Evolutionary conservation across 2,329 filamentous ascomycete genomes (phyloP), one percentile per base, ranked within the genome.

Genomic region (Dothideomycetes sp.): DNA sequence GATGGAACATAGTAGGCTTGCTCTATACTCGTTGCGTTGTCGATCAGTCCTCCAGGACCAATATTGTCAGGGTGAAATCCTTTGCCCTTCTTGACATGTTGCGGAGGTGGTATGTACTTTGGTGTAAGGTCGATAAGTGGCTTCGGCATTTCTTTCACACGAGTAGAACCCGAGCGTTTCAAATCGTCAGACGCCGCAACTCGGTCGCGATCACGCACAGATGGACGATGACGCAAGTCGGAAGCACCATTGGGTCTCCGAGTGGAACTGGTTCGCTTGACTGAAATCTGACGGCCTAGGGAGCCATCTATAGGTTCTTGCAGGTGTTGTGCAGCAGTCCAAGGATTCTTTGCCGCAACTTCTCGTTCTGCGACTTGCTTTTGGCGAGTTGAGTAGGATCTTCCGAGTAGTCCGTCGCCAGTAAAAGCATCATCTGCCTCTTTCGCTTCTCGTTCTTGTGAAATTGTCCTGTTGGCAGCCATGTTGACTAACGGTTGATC

Each of bases 81-180:
- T 45, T 70, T 70, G 12, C 70, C 66, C 34, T 73, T 71, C 33
- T 65, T 67, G 39, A 65, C 60, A 53, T 71, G 70, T 56, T 80
- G 69, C 13, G 79, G 79, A 5, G 78, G 70, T 46, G 82, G 78
- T 35, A 71, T 68, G 53, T 80, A 82, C 34, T 69, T 66, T 0
- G 78, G 76, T 0, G 77, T 78, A 28, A 86, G 68, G 52, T 84
- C 82, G 20, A 87, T 62, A 5, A 87, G 67, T 1, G 82, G 81
- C 46, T 76, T 77, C 3, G 69, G 68, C 51, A 59, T 63, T 17
- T 59, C 55, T 5, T 57, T 36, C 58, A 49, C 12, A 33, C 37
- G 39, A 44, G 49, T 41, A 2, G 72, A 73, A n/a, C 57, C 59
- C n/a, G 64, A 64, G 35, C 69, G 64, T 28, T 61, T 59, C 4